Evolutionary conservation across 2,329 filamentous ascomycete species (phyloP).

Genomic region (Trichoderma sp.): DNA sequence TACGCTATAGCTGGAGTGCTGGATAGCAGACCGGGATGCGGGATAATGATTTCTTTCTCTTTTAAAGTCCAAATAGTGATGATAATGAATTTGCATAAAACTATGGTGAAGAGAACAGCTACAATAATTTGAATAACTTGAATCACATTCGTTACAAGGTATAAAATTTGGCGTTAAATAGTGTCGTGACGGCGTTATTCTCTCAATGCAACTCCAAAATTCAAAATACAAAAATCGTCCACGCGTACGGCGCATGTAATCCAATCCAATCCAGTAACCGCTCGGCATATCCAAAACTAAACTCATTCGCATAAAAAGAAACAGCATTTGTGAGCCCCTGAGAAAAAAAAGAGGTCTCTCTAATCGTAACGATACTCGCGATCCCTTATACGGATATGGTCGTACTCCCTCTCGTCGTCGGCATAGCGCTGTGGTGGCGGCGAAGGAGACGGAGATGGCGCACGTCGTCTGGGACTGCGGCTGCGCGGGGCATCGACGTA

Average conservation of each 20-base stretch:
- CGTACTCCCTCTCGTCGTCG: constrained; percentile 33
- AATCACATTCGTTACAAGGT: constrained; percentile 1
- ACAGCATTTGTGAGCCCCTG: constrained; percentile 30
- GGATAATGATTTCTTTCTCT: no score
- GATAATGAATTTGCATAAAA: background rate
- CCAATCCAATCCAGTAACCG: background rate
- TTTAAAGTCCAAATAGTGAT: background rate
- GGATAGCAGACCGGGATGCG: no score
- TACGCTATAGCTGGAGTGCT: no score
- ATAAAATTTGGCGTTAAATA: background rate
- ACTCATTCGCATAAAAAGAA: constrained; percentile 10
- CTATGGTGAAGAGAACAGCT: background rate
- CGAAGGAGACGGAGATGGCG: constrained; percentile 39
- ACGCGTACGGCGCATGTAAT: background rate
- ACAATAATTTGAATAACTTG: background rate
- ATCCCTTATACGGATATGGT: constrained; percentile 34
- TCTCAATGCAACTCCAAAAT: background rate
- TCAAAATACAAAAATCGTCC: background rate
- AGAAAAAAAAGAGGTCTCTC: background rate
- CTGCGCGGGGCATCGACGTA: constrained; percentile 54
- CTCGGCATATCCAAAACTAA: background rate
- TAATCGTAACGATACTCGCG: constrained; percentile 31
- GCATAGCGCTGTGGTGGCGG: constrained; percentile 40
- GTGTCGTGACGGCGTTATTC: constrained; percentile 11
- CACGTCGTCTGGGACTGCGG: constrained; percentile 34